Percentiles rank a stretch among this genome's conserved stretches.
Conservation (phyloP, 306 rosid species). For the Malus orientalis region DNA sequence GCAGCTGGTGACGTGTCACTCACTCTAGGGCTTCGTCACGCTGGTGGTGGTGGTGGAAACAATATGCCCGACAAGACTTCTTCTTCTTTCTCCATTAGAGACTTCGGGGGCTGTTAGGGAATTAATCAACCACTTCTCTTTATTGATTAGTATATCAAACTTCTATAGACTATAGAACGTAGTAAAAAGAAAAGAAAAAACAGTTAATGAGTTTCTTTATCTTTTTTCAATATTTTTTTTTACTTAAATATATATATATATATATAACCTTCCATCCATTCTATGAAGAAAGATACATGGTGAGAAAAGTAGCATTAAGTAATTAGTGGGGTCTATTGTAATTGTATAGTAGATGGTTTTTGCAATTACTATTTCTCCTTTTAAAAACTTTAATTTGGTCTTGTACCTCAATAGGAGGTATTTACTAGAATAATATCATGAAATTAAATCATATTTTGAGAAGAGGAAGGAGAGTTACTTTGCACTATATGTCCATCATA, state of each 20-base stretch:
- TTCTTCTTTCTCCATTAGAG: slow-evolving; percentile 72
- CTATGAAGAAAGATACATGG: slow-evolving; percentile 22
- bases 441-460: slow-evolving; percentile 5
- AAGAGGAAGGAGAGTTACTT: background rate
- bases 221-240: background rate
- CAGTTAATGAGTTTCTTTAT: slow-evolving; percentile 9
- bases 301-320: slow-evolving; percentile 27
- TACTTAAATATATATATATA: background rate
- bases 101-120: slow-evolving; percentile 55
- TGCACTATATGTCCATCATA: background rate
- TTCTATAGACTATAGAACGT: background rate
- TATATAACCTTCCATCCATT: slow-evolving; percentile 12
- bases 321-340: slow-evolving; percentile 36
- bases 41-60: slow-evolving; percentile 35
- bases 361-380: slow-evolving; percentile 1
- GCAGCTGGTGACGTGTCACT: slow-evolving; percentile 84
- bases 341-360: slow-evolving; percentile 51
- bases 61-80: slow-evolving; percentile 55
- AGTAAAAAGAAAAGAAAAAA: slow-evolving; percentile 16
- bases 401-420: slow-evolving; percentile 19
- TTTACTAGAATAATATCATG: slow-evolving; percentile 21
- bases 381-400: slow-evolving; percentile 9
- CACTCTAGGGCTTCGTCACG: slow-evolving; percentile 92
- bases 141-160: background rate
- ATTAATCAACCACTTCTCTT: background rate